A percentile compares a stretch with the other conserved stretches of the same genome.
These are phyloP conservation scores for Kregervanrija fluxuum DNA, from an alignment of 805 yeast genomes.

Conservation along the genomic window DNA sequence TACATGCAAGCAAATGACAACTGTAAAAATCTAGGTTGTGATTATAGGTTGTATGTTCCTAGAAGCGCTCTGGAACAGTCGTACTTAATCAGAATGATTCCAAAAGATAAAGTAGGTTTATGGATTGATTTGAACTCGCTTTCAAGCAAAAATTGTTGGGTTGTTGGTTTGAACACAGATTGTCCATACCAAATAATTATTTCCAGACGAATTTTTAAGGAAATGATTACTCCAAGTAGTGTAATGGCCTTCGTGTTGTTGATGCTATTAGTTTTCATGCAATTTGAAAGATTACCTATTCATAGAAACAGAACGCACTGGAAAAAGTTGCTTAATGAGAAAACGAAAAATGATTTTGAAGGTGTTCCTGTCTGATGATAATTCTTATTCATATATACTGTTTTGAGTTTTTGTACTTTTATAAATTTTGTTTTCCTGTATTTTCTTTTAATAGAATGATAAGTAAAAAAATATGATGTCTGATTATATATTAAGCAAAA, in stretches of 20 bases:
- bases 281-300: constrained; percentile 57
- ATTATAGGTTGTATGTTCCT: constrained; percentile 39
- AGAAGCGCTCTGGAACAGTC: constrained; percentile 40
- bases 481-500: background rate
- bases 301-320: constrained; percentile 63
- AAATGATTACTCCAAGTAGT: constrained; percentile 61
- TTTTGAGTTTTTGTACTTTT: background rate
- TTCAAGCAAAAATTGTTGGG: constrained; percentile 73
- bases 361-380: constrained; percentile 68
- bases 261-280: constrained; percentile 44
- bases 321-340: constrained; percentile 48
- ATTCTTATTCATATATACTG: background rate
- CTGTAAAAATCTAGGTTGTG: constrained; percentile 23
- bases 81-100: constrained; percentile 16
- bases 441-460: background rate
- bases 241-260: constrained; percentile 49
- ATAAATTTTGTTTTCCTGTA: constrained; percentile 2
- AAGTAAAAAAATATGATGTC: background rate
- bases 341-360: constrained; percentile 61
- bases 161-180: constrained; percentile 69
- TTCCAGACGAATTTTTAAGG: constrained; percentile 48
- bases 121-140: constrained; percentile 86
- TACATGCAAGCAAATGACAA: constrained; percentile 39
- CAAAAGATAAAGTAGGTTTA: constrained; percentile 29
- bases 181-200: constrained; percentile 71